Conservation (phyloP, 495 filamentous ascomycete genomes). For the Annulohypoxylon bovei region DNA sequence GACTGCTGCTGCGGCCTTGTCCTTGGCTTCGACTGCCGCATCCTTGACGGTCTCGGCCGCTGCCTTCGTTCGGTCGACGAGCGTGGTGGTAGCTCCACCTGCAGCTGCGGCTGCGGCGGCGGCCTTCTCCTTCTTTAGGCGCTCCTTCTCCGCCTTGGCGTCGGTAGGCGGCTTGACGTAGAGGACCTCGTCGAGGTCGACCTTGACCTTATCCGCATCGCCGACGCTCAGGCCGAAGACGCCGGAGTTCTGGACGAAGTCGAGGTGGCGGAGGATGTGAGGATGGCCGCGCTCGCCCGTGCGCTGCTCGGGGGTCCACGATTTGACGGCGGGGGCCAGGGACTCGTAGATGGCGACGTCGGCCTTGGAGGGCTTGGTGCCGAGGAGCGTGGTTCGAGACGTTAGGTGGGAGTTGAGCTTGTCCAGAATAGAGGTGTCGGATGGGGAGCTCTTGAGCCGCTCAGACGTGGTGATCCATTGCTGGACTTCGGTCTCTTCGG, state of each 20-base stretch:
- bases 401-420: constrained; percentile 87
- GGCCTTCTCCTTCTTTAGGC: constrained; percentile 86
- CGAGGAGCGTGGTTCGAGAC: constrained; percentile 87
- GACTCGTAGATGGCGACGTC: constrained; percentile 88
- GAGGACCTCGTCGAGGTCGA: constrained; percentile 81
- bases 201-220: constrained; percentile 78
- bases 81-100: constrained; percentile 44
- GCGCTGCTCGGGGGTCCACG: constrained; percentile 85
- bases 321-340: constrained; percentile 78
- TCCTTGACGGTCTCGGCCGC: constrained; percentile 51
- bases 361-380: constrained; percentile 88
- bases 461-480: constrained; percentile 84
- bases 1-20: constrained; percentile 54
- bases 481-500: constrained; percentile 84
- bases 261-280: constrained; percentile 89
- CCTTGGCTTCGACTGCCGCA: constrained; percentile 51
- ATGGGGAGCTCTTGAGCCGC: constrained; percentile 66
- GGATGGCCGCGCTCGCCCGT: constrained; percentile 91
- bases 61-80: constrained; percentile 64
- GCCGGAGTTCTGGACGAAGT: constrained; percentile 92
- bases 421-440: constrained; percentile 71
- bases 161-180: constrained; percentile 84
- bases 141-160: constrained; percentile 88
- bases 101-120: constrained; percentile 63
- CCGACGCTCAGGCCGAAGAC: constrained; percentile 77